These are phyloP conservation scores for Saccharomycopsis javanensis DNA, from an alignment of 805 yeast genomes.

Conservation along the genomic window DNA sequence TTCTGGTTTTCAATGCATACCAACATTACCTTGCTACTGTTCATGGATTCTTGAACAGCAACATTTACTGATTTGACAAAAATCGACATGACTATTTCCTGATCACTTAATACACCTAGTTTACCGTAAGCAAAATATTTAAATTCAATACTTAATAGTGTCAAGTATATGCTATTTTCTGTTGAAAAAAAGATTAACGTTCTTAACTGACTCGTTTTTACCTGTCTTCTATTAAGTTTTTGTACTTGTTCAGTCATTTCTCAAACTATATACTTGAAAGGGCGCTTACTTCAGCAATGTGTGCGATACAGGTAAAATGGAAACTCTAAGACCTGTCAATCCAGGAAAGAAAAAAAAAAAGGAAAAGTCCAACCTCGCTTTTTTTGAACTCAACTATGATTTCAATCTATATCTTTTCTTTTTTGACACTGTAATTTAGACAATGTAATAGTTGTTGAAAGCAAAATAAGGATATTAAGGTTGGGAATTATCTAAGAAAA, in stretches of 20 bases:
- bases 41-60: conserved; percentile 1
- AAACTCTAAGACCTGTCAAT: neutral
- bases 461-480: no score
- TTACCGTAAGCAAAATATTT: neutral
- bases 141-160: no score
- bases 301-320: neutral
- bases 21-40: neutral
- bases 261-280: neutral
- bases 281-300: neutral
- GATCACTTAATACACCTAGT: neutral
- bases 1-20: neutral
- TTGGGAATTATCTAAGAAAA: no score
- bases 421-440: no score
- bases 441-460: no score
- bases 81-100: neutral
- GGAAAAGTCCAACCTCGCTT: neutral
- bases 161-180: no score
- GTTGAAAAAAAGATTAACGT: no score
- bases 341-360: neutral
- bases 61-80: neutral
- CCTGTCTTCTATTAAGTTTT: neutral
- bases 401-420: no score
- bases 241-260: neutral
- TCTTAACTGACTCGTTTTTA: neutral
- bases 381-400: no score